phyloP scores from a whole-genome alignment of 2,329 filamentous ascomycete genomes.

The Pseudogymnoascus sp. region DNA sequence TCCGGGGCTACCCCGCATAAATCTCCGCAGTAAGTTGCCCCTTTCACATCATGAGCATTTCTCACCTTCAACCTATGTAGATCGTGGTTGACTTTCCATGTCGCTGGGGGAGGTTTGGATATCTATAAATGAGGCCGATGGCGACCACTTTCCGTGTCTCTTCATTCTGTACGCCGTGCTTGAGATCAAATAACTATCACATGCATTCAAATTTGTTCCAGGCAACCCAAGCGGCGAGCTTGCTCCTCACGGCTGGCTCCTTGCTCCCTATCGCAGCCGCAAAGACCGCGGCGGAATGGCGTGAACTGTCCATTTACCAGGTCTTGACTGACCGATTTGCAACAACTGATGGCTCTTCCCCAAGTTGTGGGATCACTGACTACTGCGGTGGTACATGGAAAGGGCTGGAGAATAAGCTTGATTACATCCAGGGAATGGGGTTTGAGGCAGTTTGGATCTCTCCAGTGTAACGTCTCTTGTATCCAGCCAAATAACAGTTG shows the following conservation, averaged over 20 bases:
- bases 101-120: neutral
- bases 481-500: constrained; percentile 18
- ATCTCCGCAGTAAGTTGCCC: neutral
- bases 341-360: constrained; percentile 28
- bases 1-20: neutral
- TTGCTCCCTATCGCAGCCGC: neutral
- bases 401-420: constrained; percentile 39
- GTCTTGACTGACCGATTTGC: constrained; percentile 38
- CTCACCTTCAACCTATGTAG: neutral
- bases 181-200: neutral
- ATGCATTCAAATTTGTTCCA: neutral
- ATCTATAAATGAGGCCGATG: neutral
- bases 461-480: constrained; percentile 33
- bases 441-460: constrained; percentile 36
- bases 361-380: constrained; percentile 27
- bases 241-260: neutral
- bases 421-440: constrained; percentile 43
- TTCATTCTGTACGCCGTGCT: neutral
- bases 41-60: neutral
- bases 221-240: neutral
- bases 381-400: constrained; percentile 45
- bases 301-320: constrained; percentile 34
- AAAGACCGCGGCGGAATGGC: constrained; percentile 26
- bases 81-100: neutral
- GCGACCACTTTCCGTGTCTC: neutral